Conservation (phyloP, 2,329 filamentous ascomycete species). For the Diaporthe sp. region DNA sequence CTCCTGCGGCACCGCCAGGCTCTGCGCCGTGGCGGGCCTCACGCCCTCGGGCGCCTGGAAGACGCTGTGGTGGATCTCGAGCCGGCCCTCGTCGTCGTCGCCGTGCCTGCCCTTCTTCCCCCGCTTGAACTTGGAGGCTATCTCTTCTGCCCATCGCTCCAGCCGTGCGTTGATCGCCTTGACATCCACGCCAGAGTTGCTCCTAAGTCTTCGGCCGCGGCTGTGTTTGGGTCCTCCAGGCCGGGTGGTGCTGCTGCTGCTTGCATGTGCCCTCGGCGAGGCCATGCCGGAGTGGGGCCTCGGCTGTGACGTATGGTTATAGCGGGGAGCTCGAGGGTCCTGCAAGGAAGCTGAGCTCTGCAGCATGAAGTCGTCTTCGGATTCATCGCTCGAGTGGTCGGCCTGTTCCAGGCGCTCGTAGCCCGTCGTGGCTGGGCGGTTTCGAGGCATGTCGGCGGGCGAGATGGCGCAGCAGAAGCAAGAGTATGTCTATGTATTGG, state of each 20-base stretch:
- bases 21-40: slow-evolving; percentile 81
- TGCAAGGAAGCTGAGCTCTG: slow-evolving; percentile 69
- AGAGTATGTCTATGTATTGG: not conserved
- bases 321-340: slow-evolving; percentile 70
- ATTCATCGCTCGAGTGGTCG: slow-evolving; percentile 80
- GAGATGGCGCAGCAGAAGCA: not conserved
- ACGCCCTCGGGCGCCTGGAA: slow-evolving; percentile 94
- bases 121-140: slow-evolving; percentile 95
- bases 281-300: slow-evolving; percentile 71
- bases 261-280: slow-evolving; percentile 61
- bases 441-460: slow-evolving; percentile 70
- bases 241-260: slow-evolving; percentile 51
- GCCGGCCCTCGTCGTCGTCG: slow-evolving; percentile 81
- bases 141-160: slow-evolving; percentile 98
- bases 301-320: slow-evolving; percentile 73
- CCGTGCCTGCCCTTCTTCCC: slow-evolving; percentile 71
- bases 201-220: slow-evolving; percentile 63
- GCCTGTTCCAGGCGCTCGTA: slow-evolving; percentile 89
- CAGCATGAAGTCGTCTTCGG: slow-evolving; percentile 73
- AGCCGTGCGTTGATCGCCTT: slow-evolving; percentile 97
- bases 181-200: slow-evolving; percentile 93
- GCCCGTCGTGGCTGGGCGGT: slow-evolving; percentile 80
- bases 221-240: slow-evolving; percentile 51
- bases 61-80: slow-evolving; percentile 97
- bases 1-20: slow-evolving; percentile 73